These are phyloP conservation scores for Leccinum aurantiacum DNA, from an alignment of 768 basidiomycete genomes.

Conservation along the genomic window DNA sequence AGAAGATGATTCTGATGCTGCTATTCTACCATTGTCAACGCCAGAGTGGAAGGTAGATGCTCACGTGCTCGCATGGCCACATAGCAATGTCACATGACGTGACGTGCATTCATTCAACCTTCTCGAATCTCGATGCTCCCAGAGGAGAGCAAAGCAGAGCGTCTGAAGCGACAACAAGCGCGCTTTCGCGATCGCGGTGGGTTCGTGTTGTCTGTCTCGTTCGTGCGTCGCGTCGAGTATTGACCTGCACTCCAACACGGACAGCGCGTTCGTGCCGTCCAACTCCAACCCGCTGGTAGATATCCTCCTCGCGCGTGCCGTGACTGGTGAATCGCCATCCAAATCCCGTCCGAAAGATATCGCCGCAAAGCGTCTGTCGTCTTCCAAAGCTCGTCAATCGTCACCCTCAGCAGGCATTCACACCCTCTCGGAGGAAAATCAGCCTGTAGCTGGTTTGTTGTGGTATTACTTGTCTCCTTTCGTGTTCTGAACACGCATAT, in stretches of 20 bases:
- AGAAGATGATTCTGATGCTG: too few relatives aligned
- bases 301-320: conserved; percentile 50
- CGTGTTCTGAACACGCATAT: neutral
- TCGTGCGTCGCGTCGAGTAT: neutral
- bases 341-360: conserved; percentile 22
- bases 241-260: neutral
- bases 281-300: conserved; percentile 49
- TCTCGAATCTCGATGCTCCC: neutral
- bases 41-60: too few relatives aligned
- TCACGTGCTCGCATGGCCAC: too few relatives aligned
- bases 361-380: conserved; percentile 2
- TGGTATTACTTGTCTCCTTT: too few relatives aligned
- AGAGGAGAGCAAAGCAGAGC: conserved; percentile 60
- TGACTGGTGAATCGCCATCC: conserved; percentile 47
- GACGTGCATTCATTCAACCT: neutral
- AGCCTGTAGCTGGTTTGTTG: conserved; percentile 16
- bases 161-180: conserved; percentile 61
- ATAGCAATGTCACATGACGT: neutral
- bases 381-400: conserved; percentile 3
- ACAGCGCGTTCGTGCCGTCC: conserved; percentile 55
- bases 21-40: too few relatives aligned
- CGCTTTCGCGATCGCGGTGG: conserved; percentile 70
- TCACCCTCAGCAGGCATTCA: neutral
- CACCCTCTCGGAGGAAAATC: neutral
- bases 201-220: conserved; percentile 36